phyloP scores from a whole-genome alignment of 2,329 filamentous ascomycete species.

The Cladosporium sp. region DNA sequence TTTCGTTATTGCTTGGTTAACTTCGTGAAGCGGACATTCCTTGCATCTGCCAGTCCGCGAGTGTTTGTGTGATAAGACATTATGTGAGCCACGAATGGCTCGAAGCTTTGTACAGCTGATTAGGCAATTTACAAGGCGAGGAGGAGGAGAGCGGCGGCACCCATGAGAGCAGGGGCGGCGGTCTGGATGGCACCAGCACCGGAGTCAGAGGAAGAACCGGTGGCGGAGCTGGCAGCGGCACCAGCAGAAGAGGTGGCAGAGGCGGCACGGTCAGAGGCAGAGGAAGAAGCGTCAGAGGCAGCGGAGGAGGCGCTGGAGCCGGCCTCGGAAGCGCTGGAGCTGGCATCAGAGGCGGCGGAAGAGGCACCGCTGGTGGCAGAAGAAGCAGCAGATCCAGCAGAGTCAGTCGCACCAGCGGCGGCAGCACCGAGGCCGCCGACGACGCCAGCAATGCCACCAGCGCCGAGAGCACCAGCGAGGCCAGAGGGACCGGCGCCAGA shows the following conservation, averaged over 20 bases:
- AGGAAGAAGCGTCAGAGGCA: not conserved
- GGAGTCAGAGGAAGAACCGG: conserved; percentile 8
- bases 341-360: conserved; percentile 15
- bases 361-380: conserved; percentile 2
- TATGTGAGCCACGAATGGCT: not conserved
- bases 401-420: conserved; percentile 12
- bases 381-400: conserved; percentile 6
- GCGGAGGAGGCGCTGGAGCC: conserved; percentile 9
- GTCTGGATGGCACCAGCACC: conserved; percentile 26
- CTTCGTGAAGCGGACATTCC: not conserved
- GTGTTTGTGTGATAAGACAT: conserved; percentile 2
- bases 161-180: conserved; percentile 30
- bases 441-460: conserved; percentile 10
- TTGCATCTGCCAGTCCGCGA: not conserved
- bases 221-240: conserved; percentile 15
- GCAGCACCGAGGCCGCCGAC: conserved; percentile 14
- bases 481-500: conserved; percentile 20
- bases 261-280: not conserved
- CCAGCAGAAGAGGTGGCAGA: conserved; percentile 13
- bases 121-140: conserved; percentile 32
- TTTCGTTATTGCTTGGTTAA: not conserved
- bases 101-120: not conserved
- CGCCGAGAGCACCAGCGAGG: conserved; percentile 13
- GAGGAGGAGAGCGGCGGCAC: conserved; percentile 39
- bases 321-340: conserved; percentile 16